These are phyloP conservation scores for Malbranchea zuffiana DNA, from an alignment of 2,329 filamentous ascomycete genomes.

Conservation along the genomic window DNA sequence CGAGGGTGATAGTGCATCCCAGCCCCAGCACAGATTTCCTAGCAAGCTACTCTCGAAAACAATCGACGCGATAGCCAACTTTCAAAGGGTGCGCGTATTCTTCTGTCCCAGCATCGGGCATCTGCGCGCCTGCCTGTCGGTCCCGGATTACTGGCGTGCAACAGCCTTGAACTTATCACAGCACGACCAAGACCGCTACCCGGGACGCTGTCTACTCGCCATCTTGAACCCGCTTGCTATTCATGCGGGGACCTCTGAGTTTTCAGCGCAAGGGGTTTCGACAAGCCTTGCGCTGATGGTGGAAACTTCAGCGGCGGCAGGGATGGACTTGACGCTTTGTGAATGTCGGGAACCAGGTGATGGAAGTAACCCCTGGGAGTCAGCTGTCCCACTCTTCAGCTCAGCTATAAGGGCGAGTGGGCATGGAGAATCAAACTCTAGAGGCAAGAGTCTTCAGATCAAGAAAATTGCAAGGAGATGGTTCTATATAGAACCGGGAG, in stretches of 20 bases:
- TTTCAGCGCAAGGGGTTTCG: conserved; percentile 40
- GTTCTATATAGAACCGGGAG: conserved; percentile 47
- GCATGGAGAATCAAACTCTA: conserved; percentile 44
- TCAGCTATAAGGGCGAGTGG: conserved; percentile 35
- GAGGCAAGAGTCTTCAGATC: conserved; percentile 48
- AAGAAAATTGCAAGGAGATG: conserved; percentile 51
- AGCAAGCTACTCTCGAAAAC: conserved; percentile 50
- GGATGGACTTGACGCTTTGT: conserved; percentile 28
- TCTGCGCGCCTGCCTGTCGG: conserved; percentile 60
- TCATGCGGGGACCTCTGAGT: conserved; percentile 35
- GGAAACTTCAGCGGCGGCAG: conserved; percentile 25
- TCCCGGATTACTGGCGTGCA: conserved; percentile 2
- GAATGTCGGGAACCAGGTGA: conserved; percentile 30
- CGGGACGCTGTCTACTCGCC: conserved; percentile 23
- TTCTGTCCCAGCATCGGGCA: conserved; percentile 68
- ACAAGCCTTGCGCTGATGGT: conserved; percentile 33
- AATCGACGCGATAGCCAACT: conserved; percentile 57
- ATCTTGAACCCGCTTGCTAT: conserved; percentile 33
- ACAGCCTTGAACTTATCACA: neutral
- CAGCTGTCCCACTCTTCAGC: conserved; percentile 52
- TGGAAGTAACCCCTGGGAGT: conserved; percentile 32
- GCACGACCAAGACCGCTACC: conserved; percentile 4
- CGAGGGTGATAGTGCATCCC: conserved; percentile 3
- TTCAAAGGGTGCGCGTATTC: conserved; percentile 56
- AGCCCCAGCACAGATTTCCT: conserved; percentile 10